A percentile compares a stretch with the other conserved stretches of the same genome.
Evolutionary conservation across 2,329 filamentous ascomycete genomes (phyloP).

Genomic region (Colletotrichum endophyticum): DNA sequence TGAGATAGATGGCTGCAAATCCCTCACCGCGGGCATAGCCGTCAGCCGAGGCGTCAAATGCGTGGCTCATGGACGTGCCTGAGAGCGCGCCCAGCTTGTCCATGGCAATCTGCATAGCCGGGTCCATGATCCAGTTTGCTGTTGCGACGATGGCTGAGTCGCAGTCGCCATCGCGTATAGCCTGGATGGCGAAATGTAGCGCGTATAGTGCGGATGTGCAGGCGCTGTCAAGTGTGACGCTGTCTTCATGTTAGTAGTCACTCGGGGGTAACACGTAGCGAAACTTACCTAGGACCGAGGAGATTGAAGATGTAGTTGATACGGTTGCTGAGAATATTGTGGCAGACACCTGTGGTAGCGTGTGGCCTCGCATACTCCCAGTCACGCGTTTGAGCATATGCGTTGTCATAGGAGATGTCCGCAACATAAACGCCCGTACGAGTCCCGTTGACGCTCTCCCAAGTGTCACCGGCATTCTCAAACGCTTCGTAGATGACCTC

Average conservation of each 20-base stretch:
- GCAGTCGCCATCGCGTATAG: not conserved
- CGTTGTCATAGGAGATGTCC: not conserved
- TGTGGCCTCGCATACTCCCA: not conserved
- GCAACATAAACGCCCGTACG: not conserved
- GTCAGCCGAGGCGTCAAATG: not conserved
- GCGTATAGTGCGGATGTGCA: not conserved
- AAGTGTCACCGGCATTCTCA: not conserved
- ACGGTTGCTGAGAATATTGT: not conserved
- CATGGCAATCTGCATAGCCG: not conserved
- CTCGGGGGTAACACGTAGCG: fast-evolving
- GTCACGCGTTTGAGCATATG: not conserved
- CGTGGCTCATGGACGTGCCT: not conserved
- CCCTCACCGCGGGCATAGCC: not conserved
- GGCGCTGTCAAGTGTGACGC: not conserved
- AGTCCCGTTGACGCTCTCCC: not conserved
- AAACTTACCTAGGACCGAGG: not conserved
- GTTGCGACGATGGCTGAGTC: not conserved
- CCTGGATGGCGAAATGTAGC: not conserved
- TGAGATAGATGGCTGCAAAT: not conserved
- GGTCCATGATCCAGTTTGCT: not conserved
- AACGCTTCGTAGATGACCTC: not conserved
- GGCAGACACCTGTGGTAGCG: not conserved
- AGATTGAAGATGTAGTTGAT: not conserved
- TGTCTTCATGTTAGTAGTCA: not conserved
- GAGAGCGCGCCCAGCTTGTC: not conserved